Conservation (phyloP, 1,139 yeast genomes). For the Geotrichum phurueaensis region DNA sequence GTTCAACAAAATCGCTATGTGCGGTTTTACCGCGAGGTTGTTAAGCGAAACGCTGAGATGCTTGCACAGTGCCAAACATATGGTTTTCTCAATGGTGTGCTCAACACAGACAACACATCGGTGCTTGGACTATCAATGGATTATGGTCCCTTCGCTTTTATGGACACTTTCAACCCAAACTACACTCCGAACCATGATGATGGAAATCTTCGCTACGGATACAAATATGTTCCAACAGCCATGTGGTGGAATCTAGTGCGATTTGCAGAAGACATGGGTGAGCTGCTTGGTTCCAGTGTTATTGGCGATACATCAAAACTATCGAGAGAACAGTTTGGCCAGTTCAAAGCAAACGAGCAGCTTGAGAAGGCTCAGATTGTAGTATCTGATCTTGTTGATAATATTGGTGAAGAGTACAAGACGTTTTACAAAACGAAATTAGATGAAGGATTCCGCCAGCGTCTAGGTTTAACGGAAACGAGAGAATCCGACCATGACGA, state of each 20-base stretch:
- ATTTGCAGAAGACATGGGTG: conserved; percentile 78
- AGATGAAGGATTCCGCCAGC: conserved; percentile 50
- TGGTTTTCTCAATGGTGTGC: conserved; percentile 89
- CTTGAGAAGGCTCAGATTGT: conserved; percentile 50
- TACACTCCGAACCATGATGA: conserved; percentile 93
- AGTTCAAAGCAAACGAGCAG: conserved; percentile 39
- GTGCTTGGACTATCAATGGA: conserved; percentile 81
- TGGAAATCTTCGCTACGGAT: conserved; percentile 62
- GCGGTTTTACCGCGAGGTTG: conserved; percentile 62
- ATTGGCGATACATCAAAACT: conserved; percentile 1
- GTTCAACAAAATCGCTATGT: conserved; percentile 48
- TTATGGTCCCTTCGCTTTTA: conserved; percentile 89
- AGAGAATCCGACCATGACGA: conserved; percentile 42
- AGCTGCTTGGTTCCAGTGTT: conserved; percentile 57
- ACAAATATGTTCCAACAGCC: conserved; percentile 73
- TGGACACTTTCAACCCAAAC: conserved; percentile 75
- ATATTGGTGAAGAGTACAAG: conserved; percentile 62
- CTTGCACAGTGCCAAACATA: conserved; percentile 87
- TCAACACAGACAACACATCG: conserved; percentile 91
- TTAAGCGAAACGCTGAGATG: conserved; percentile 64
- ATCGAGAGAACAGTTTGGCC: conserved; percentile 22
- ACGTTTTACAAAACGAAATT: conserved; percentile 55
- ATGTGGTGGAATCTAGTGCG: conserved; percentile 93
- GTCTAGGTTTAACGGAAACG: conserved; percentile 57
- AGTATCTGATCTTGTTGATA: conserved; percentile 61